Percentiles rank a stretch among this genome's conserved stretches.
Conservation (phyloP, 1,139 yeast genomes). For the Geotrichum fermentans region DNA sequence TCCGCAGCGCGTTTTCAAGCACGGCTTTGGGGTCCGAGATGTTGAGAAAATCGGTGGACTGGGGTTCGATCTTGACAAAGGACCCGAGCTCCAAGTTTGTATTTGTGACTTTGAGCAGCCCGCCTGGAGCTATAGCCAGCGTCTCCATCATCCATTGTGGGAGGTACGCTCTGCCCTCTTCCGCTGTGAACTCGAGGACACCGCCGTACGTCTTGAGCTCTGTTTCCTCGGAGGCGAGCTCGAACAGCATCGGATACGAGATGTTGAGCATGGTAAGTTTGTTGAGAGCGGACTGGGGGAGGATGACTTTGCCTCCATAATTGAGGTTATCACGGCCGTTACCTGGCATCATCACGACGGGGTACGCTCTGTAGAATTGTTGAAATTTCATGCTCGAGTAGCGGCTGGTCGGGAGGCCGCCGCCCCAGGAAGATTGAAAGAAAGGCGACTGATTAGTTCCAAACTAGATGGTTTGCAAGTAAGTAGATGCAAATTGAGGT, state of each 20-base stretch:
- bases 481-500: background rate
- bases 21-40: slow-evolving; percentile 96
- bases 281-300: slow-evolving; percentile 90
- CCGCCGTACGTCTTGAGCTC: slow-evolving; percentile 74
- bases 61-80: slow-evolving; percentile 93
- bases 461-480: slow-evolving; percentile 7
- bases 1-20: slow-evolving; percentile 81
- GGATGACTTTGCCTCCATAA: slow-evolving; percentile 92
- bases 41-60: slow-evolving; percentile 85
- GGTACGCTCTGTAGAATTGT: slow-evolving; percentile 88
- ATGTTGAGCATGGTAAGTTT: slow-evolving; percentile 84
- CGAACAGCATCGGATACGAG: slow-evolving; percentile 93
- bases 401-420: slow-evolving; percentile 2
- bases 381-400: slow-evolving; percentile 44
- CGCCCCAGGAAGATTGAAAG: slow-evolving; percentile 10
- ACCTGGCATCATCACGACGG: slow-evolving; percentile 88
- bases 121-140: slow-evolving; percentile 67
- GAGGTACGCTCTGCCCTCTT: slow-evolving; percentile 89
- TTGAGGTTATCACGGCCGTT: slow-evolving; percentile 73
- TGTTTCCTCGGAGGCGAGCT: slow-evolving; percentile 63
- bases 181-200: slow-evolving; percentile 92
- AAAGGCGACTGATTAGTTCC: slow-evolving; percentile 7
- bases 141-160: slow-evolving; percentile 98
- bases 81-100: slow-evolving; percentile 81
- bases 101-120: slow-evolving; percentile 61